A percentile compares a stretch with the other conserved stretches of the same genome.
These are phyloP conservation scores for Talaromyces wortmannii DNA, from an alignment of 495 filamentous ascomycete species.

Conservation along the genomic window DNA sequence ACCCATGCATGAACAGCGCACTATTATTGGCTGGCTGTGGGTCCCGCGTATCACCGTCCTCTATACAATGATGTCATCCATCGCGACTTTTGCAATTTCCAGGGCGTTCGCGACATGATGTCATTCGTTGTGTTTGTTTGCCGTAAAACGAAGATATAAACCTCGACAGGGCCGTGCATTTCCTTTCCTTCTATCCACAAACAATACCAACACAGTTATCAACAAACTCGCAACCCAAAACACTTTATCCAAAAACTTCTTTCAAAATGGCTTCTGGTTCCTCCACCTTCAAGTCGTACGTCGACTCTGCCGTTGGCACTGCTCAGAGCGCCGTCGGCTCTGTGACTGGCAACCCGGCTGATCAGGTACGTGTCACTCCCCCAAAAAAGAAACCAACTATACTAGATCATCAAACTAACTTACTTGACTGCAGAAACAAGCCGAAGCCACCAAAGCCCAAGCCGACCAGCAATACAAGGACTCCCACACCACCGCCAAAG, in stretches of 20 bases:
- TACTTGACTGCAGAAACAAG: constrained; percentile 25
- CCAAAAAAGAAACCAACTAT: not conserved
- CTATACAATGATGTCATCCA: too few relatives aligned
- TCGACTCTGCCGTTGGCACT: constrained; percentile 69
- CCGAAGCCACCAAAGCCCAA: constrained; percentile 51
- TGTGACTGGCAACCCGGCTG: constrained; percentile 64
- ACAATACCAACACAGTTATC: too few relatives aligned
- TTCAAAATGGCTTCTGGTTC: constrained; percentile 54
- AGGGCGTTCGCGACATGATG: too few relatives aligned
- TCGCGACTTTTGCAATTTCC: too few relatives aligned
- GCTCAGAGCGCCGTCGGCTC: constrained; percentile 66
- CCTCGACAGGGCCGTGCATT: too few relatives aligned
- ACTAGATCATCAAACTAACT: constrained; percentile 4
- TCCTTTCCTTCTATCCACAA: too few relatives aligned
- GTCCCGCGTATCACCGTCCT: too few relatives aligned
- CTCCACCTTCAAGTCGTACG: constrained; percentile 74
- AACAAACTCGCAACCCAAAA: not conserved
- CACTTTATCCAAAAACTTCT: not conserved
- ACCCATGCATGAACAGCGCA: too few relatives aligned
- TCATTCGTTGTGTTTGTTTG: too few relatives aligned
- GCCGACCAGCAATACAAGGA: constrained; percentile 57
- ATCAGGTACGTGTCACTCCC: constrained; percentile 44
- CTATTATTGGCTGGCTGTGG: too few relatives aligned
- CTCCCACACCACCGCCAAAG: constrained; percentile 65
- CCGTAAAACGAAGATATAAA: too few relatives aligned